Base-by-base conservation (phyloP, 1,284 basidiomycete genomes). In the Cerrena zonata region DNA sequence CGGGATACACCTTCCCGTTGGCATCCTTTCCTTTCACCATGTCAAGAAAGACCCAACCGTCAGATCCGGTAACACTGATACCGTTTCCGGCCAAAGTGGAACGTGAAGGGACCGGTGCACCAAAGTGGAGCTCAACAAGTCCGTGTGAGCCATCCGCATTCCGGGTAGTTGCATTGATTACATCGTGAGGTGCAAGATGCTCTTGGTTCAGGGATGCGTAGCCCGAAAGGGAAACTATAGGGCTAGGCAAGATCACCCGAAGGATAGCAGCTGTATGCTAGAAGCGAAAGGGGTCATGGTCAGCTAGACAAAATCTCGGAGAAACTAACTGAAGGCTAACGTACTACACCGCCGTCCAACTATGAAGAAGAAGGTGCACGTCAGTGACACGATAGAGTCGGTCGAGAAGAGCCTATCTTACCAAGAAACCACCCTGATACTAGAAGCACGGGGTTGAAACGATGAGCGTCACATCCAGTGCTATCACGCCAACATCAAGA, bases 371-470 rank as follows among this genome's bases (percentile, higher is more conserved):
- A 41, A 23, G 45, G 11, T 47, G 52, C 58, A 53, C 55, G 54
- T 55, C 25, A 52, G 46, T 34, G 39, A 45, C 4, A 18, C 42
- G 11, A 38, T 21, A 13, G 19, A 30, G 22, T 12, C 36, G 23
- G n/a, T 30, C 44, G 26, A 39, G 39, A 37, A 19, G 30, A 15
- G 67, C 7, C 15, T 15, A 7, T 7, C 82, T 65, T 60, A 86
- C 83, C 67, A 86, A 56, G 66, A 87, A 86, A 39, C 88, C 89
- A 27, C 89, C 89, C 72, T 91, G 89, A 62, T 91, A 91, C 81
- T 90, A 57, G 37, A n/a, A 19, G 41, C 22, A 22, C n/a, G 30
- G 53, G 19, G 24, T 15, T 23, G n/a, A 45, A 25, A 34, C 21
- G 23, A 24, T 48, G 37, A 40, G 30, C 30, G 42, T 36, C 2